Conservation (phyloP, 1,284 basidiomycete genomes). For the Erythrobasidium hasegawianum region DNA sequence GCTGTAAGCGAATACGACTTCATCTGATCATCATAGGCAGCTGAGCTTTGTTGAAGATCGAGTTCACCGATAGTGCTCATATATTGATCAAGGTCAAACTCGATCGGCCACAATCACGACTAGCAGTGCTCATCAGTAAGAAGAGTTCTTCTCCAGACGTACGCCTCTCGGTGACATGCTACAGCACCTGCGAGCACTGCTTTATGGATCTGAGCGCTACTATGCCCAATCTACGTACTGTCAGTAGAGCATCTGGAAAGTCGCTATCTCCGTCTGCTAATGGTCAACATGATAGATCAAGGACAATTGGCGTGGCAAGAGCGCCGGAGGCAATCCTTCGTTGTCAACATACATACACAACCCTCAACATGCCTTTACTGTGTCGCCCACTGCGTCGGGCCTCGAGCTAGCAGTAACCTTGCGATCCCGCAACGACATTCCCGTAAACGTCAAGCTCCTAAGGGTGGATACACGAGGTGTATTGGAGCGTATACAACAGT, state of each 20-base stretch:
- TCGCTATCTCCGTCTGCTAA: no score
- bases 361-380: conserved; percentile 22
- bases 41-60: not conserved
- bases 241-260: not conserved
- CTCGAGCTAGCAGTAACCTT: not conserved
- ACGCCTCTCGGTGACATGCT: conserved; percentile 8
- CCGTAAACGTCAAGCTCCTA: conserved; percentile 24
- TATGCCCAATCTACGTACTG: conserved; percentile 3
- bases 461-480: not conserved
- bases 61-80: conserved; percentile 23
- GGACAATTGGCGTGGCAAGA: conserved; percentile 7
- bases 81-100: conserved; percentile 23
- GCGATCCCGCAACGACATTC: not conserved
- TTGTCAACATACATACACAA: conserved; percentile 21
- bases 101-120: conserved; percentile 15
- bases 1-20: no score
- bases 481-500: conserved; percentile 15
- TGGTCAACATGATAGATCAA: conserved; percentile 13
- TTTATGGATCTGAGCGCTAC: conserved; percentile 2
- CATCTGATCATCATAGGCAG: no score
- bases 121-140: conserved; percentile 5
- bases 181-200: conserved; percentile 8
- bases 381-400: not conserved
- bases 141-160: conserved; percentile 1
- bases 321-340: conserved; percentile 28